Evolutionary conservation across 805 yeast genomes (phyloP).

Genomic region (Wickerhamomyces hampshirensis): DNA sequence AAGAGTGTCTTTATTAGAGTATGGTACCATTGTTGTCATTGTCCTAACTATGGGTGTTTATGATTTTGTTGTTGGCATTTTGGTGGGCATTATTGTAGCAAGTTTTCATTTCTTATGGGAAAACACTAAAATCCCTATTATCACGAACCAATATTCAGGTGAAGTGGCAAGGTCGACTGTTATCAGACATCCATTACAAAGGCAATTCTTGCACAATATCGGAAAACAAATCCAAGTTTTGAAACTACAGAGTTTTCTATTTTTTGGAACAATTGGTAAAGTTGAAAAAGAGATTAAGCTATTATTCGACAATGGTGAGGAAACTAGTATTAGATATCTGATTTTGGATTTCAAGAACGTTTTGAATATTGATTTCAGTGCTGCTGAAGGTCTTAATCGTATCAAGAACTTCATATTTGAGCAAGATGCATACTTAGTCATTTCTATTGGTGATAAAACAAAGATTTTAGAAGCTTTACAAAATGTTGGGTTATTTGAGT

Average conservation of each 20-base stretch:
- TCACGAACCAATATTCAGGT: conserved; percentile 81
- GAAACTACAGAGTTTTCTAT: conserved; percentile 82
- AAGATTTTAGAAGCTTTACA: conserved; percentile 64
- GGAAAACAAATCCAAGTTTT: conserved; percentile 88
- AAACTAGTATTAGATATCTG: conserved; percentile 69
- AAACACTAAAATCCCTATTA: conserved; percentile 79
- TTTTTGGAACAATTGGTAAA: conserved; percentile 93
- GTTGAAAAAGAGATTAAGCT: conserved; percentile 72
- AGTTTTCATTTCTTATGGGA: conserved; percentile 94
- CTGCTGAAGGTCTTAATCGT: conserved; percentile 92
- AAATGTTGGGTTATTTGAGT: conserved; percentile 72
- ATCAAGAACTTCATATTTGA: conserved; percentile 73
- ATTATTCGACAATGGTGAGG: conserved; percentile 46
- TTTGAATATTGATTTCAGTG: conserved; percentile 80
- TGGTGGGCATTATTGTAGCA: conserved; percentile 87
- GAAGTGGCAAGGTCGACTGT: conserved; percentile 89
- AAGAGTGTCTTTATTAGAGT: conserved; percentile 70
- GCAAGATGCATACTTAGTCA: conserved; percentile 62
- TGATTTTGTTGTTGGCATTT: conserved; percentile 91
- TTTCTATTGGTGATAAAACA: conserved; percentile 73
- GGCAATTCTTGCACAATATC: conserved; percentile 74
- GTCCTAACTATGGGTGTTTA: conserved; percentile 94
- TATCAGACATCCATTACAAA: conserved; percentile 84
- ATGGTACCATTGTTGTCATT: conserved; percentile 75
- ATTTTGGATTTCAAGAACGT: conserved; percentile 84